Percentiles rank a stretch among this genome's conserved stretches.
phyloP scores from a whole-genome alignment of 345 rosid genomes.

The Eucalyptus regnans region DNA sequence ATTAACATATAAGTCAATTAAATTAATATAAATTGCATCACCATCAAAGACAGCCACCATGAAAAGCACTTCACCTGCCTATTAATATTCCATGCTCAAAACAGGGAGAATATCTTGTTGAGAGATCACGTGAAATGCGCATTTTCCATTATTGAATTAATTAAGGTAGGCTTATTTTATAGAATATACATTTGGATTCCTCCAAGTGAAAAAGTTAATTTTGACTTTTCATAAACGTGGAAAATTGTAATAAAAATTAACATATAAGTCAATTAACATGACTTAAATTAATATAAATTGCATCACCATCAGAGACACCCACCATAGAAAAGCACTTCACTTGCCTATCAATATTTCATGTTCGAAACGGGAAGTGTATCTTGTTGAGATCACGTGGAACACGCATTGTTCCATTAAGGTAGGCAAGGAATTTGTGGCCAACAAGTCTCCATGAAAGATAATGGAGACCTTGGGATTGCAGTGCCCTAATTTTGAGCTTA shows the following conservation, averaged over 20 bases:
- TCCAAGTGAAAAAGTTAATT: not conserved
- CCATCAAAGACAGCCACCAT: not conserved
- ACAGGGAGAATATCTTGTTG: too few species aligned
- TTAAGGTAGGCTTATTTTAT: not conserved
- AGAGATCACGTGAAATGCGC: not conserved
- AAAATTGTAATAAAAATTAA: not conserved
- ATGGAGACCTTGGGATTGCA: not conserved
- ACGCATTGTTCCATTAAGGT: rapidly evolving
- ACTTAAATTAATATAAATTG: not conserved
- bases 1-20: not conserved
- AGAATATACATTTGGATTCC: too few species aligned
- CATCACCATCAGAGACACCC: not conserved
- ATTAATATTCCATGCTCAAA: too few species aligned
- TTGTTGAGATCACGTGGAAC: not conserved
- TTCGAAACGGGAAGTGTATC: too few species aligned
- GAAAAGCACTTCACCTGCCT: not conserved
- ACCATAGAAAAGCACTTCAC: not conserved
- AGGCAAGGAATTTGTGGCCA: not conserved
- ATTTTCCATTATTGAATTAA: not conserved
- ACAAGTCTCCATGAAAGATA: not conserved
- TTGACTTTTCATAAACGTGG: not conserved
- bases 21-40: not conserved
- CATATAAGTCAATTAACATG: not conserved
- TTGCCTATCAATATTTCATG: too few species aligned
- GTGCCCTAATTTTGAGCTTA: not conserved